Conservation (phyloP, 129 eudicot genomes). For the Escallonia rubra region DNA sequence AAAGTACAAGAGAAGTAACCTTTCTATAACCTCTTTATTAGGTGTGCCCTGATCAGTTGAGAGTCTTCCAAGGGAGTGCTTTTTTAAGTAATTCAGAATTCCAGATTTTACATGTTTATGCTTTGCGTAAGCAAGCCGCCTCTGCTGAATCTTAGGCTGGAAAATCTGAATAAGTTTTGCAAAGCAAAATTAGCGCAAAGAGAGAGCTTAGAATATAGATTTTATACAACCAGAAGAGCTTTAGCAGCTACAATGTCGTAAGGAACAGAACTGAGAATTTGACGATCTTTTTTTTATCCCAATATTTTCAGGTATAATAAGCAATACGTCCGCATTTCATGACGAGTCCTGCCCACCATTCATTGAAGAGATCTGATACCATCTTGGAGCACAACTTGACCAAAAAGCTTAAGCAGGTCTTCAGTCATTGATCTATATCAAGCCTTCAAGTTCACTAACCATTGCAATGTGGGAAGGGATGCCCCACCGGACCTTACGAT, state of each 20-base stretch:
- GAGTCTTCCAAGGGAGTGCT: constrained; percentile 59
- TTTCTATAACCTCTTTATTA: constrained; percentile 44
- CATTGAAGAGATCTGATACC: no score
- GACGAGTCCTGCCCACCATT: no score
- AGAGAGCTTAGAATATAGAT: not conserved
- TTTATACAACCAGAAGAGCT: not conserved
- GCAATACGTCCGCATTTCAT: no score
- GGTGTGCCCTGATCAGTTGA: constrained; percentile 48
- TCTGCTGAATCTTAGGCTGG: constrained; percentile 48
- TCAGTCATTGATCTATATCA: no score
- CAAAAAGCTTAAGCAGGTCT: no score
- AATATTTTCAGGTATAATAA: not conserved
- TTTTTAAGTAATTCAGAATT: constrained; percentile 52
- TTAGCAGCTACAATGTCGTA: not conserved
- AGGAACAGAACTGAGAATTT: not conserved
- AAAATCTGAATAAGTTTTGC: constrained; percentile 29
- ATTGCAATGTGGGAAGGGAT: no score
- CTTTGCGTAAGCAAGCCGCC: constrained; percentile 62
- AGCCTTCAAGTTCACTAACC: no score
- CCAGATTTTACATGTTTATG: constrained; percentile 72
- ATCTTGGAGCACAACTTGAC: no score
- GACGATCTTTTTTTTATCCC: not conserved
- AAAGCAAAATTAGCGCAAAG: not conserved
- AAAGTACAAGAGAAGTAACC: constrained; percentile 28
- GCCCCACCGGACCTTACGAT: no score